Conservation (phyloP, 2,329 filamentous ascomycete species). For the Bimuria novae-zelandiae region DNA sequence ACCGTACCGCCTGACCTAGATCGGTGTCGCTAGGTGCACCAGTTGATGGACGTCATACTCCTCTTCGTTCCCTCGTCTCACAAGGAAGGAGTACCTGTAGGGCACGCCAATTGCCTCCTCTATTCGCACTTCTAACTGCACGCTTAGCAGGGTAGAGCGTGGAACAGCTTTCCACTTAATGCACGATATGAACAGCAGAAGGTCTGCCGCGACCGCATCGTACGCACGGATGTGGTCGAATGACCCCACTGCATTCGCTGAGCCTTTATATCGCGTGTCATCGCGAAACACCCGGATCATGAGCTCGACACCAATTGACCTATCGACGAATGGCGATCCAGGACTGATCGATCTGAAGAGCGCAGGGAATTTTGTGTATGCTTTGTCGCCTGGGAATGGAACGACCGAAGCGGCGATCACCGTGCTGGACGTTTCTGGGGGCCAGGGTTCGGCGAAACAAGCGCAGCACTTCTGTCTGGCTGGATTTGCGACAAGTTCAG, state of each 20-base stretch:
- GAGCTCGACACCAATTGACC: slow-evolving; percentile 39
- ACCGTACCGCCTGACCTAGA: neutral
- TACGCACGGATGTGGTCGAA: slow-evolving; percentile 17
- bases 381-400: slow-evolving; percentile 59
- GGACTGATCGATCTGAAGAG: slow-evolving; percentile 62
- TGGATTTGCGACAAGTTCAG: slow-evolving; percentile 1
- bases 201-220: slow-evolving; percentile 32
- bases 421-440: slow-evolving; percentile 45
- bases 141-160: slow-evolving; percentile 6
- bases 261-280: slow-evolving; percentile 35
- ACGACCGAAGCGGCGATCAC: slow-evolving; percentile 41
- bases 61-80: slow-evolving; percentile 4
- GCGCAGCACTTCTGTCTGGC: neutral
- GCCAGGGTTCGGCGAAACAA: neutral
- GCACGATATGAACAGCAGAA: slow-evolving; percentile 38
- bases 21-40: neutral
- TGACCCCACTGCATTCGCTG: slow-evolving; percentile 39
- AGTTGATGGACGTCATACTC: neutral
- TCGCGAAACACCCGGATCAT: slow-evolving; percentile 46
- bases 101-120: slow-evolving; percentile 17
- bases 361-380: slow-evolving; percentile 62
- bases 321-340: slow-evolving; percentile 49
- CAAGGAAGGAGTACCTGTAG: slow-evolving; percentile 17
- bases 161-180: slow-evolving; percentile 8
- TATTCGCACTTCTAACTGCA: slow-evolving; percentile 14